Percentiles rank a stretch among this genome's conserved stretches.
Evolutionary conservation across 768 basidiomycete species (phyloP).

Genomic region (Lentinula boryana): DNA sequence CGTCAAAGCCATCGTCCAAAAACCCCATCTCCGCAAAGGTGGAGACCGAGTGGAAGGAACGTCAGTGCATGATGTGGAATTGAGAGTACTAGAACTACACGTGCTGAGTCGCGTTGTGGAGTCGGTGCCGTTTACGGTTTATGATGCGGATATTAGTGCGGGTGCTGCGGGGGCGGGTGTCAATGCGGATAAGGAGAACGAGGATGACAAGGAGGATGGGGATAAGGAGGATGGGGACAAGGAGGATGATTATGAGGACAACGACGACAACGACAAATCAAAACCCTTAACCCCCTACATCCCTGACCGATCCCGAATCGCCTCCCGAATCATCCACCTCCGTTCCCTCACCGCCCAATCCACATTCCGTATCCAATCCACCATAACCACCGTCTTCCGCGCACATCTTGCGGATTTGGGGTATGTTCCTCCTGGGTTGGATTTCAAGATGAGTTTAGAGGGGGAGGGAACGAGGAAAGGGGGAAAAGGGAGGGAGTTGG

Average conservation of each 20-base stretch:
- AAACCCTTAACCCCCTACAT: constrained; percentile 8
- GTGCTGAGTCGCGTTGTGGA: constrained; percentile 31
- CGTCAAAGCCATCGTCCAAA: not conserved
- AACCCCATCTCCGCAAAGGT: not conserved
- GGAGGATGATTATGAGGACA: not conserved
- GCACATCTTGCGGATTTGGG: constrained; percentile 36
- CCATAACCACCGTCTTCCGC: constrained; percentile 21
- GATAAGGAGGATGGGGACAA: constrained; percentile 3
- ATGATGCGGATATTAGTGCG: constrained; percentile 38
- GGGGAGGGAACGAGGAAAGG: constrained; percentile 30
- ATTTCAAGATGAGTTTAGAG: constrained; percentile 27
- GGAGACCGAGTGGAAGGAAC: not conserved
- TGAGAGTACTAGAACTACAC: constrained; percentile 36
- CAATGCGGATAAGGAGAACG: no score
- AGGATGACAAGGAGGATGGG: no score
- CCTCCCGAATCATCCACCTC: constrained; percentile 46
- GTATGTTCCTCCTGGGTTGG: not conserved
- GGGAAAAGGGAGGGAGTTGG: no score
- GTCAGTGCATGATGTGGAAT: not conserved
- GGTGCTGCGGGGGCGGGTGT: constrained; percentile 38
- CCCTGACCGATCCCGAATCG: constrained; percentile 34
- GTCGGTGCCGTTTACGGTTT: constrained; percentile 10
- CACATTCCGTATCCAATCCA: not conserved
- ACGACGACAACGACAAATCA: constrained; percentile 6
- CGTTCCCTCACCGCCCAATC: constrained; percentile 12